Evolutionary conservation across 2,329 filamentous ascomycete genomes (phyloP).

Genomic region (Botrytis medusae): DNA sequence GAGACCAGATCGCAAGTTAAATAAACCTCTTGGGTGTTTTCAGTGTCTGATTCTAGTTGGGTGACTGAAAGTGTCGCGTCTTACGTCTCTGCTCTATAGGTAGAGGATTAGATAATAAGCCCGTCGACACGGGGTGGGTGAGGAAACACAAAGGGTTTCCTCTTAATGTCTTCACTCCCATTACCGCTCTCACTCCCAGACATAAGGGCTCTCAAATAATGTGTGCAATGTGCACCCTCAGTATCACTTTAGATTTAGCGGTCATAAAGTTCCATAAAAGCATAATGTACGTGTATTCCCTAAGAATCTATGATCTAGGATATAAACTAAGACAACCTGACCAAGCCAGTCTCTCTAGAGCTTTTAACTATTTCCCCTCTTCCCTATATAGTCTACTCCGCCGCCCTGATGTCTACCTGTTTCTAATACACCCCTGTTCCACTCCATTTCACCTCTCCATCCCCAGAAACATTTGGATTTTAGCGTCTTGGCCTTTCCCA

Average conservation of each 20-base stretch:
- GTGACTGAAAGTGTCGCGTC: background rate
- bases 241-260: background rate
- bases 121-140: background rate
- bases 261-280: background rate
- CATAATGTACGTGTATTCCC: background rate
- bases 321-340: background rate
- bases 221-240: background rate
- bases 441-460: background rate
- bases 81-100: background rate
- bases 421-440: background rate
- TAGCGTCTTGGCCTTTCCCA: background rate
- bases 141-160: background rate
- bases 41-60: background rate
- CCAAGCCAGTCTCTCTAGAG: background rate
- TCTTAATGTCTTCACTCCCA: background rate
- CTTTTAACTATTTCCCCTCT: background rate
- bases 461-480: background rate
- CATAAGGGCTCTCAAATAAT: background rate
- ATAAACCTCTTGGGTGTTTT: background rate
- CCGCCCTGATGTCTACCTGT: background rate
- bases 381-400: background rate
- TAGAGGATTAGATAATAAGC: background rate
- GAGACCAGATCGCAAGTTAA: background rate
- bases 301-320: background rate
- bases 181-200: background rate